Evolutionary conservation across 805 yeast species (phyloP).

Genomic region (Metschnikowia gelsemii): DNA sequence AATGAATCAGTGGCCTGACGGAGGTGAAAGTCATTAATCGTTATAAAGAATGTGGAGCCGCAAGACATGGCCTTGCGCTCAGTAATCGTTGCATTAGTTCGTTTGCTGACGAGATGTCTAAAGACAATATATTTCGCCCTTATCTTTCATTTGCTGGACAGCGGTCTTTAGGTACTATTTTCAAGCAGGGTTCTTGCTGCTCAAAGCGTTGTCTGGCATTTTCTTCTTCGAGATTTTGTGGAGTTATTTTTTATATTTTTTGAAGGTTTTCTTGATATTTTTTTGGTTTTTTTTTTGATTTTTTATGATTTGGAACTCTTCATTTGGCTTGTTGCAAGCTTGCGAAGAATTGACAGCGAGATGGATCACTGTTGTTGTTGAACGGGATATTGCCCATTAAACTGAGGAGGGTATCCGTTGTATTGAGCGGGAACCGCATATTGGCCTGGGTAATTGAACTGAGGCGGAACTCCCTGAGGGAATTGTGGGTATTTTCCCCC

Average conservation of each 20-base stretch:
- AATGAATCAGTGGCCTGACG: conserved; percentile 4
- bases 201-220: conserved; percentile 1
- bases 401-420: conserved; percentile 29
- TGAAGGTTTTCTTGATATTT: too few relatives aligned
- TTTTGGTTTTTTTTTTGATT: conserved; percentile 6
- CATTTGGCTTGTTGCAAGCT: background rate
- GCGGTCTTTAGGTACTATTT: background rate
- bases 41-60: conserved; percentile 3
- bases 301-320: conserved; percentile 1
- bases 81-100: conserved; percentile 4
- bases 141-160: conserved; percentile 1
- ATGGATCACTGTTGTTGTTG: conserved; percentile 23
- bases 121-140: background rate
- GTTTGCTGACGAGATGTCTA: conserved; percentile 5
- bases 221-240: conserved; percentile 1
- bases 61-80: background rate
- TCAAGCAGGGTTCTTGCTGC: conserved; percentile 1
- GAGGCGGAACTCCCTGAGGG: conserved; percentile 16
- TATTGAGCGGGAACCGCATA: conserved; percentile 25
- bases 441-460: conserved; percentile 22
- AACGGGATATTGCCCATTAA: conserved; percentile 23
- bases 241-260: too few relatives aligned
- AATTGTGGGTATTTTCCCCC: conserved; percentile 16
- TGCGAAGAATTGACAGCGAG: background rate
- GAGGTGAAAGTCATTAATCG: conserved; percentile 9